Evolutionary conservation across 1,139 yeast species (phyloP), one percentile per base, ranked within the genome.

Genomic region (Lodderomyces metapsilosis): DNA sequence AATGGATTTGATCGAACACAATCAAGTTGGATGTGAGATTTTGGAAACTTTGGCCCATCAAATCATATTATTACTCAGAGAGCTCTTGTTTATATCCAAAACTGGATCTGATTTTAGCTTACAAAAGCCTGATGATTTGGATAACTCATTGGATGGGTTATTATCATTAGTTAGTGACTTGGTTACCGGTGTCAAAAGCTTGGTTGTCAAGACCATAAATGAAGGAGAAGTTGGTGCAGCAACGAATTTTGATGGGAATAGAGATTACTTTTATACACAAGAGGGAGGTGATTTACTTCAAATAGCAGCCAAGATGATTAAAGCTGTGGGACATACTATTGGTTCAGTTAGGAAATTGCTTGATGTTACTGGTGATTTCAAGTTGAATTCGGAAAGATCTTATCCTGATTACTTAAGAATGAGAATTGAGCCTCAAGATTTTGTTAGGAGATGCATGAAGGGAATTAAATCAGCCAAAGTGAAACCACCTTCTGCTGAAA

Each of bases 1-100:
- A 52, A 62, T 85, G 50, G 92, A 85, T 57, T 68, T 85, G 57
- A 79, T 84, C 37, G 92, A 85, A 54, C 85, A 82, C 53, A 85
- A 84, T 54, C 74, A 82, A 4, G 68, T 70, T 17, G 91, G 91
- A 1, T 82, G 88, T 56, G 84, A 82, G 50, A 62, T 81, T 11
- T 59, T 85, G 40, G 91, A 84, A 52, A 71, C 75, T 13, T 65
- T 85, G 16, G 78, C 84, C 3, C 87, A 83, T 52, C 92, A 85
- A 52, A 71, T 85, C 34, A 82, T 83, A 42, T 59, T 84, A 18
- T 58, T 85, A 15, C 62, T 84, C 36, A 66, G 85, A 54, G 94
- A 85, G 52, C 61, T 84, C 32, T 64, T 84, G 28, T 82, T 76
- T 53, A 79, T 83, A 39, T 75, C 84, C 35, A 82, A 80, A 47